These are phyloP conservation scores for Brachypodium distachyon DNA, from an alignment of 202 grass and related monocot genomes.

Conservation along the genomic window DNA sequence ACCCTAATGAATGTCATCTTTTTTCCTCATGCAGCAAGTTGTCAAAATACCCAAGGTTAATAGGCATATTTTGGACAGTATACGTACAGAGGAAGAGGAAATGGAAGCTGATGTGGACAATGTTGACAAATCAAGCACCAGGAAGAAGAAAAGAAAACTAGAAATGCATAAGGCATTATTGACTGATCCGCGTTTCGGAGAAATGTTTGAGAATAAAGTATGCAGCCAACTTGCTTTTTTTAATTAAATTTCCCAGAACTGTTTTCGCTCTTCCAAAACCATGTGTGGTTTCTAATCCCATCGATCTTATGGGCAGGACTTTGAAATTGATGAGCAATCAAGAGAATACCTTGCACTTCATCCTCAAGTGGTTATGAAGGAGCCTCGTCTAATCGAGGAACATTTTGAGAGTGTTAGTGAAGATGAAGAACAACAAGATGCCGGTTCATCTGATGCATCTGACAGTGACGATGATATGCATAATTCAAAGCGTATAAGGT, in stretches of 20 bases:
- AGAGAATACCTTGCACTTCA: constrained; percentile 64
- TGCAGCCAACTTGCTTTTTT: neutral
- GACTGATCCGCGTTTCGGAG: constrained; percentile 52
- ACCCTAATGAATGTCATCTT: neutral
- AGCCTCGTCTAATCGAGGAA: constrained; percentile 51
- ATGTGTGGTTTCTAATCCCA: constrained; percentile 10
- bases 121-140: constrained; percentile 39
- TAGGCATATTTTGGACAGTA: constrained; percentile 38
- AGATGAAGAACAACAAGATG: constrained; percentile 37
- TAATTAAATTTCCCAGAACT: neutral
- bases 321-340: constrained; percentile 69
- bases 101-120: constrained; percentile 35
- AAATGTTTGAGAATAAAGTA: constrained; percentile 72
- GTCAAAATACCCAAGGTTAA: constrained; percentile 83
- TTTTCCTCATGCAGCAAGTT: constrained; percentile 37
- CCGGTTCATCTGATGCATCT: constrained; percentile 44
- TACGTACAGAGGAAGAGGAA: constrained; percentile 43
- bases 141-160: constrained; percentile 57
- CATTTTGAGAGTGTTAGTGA: constrained; percentile 75
- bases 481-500: constrained; percentile 76
- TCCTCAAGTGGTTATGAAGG: constrained; percentile 47
- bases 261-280: neutral
- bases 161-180: constrained; percentile 37
- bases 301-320: constrained; percentile 40
- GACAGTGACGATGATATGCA: constrained; percentile 33